phyloP scores from a whole-genome alignment of 139 green algal species.

The Chlamydomonas sp. region DNA sequence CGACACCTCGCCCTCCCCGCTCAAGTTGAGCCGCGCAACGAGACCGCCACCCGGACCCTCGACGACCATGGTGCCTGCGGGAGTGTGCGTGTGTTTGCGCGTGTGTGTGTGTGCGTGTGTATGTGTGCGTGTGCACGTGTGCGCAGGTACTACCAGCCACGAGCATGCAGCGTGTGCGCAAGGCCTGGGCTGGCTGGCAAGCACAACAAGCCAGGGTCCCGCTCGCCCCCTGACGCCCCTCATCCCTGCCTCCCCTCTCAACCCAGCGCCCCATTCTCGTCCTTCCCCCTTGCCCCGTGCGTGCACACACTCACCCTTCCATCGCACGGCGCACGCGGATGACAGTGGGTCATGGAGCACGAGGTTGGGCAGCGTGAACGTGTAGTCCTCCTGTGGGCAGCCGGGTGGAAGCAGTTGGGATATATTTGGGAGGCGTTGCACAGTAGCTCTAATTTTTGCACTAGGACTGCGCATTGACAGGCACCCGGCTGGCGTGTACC shows the following conservation, averaged over 20 bases:
- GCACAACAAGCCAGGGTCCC: too few species aligned
- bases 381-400: constrained; percentile 22
- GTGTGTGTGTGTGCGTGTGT: too few species aligned
- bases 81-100: background rate
- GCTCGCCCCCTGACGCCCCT: too few species aligned
- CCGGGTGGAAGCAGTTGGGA: too few species aligned
- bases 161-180: too few species aligned
- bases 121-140: background rate
- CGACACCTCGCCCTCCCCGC: constrained; percentile 21
- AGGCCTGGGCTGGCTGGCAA: too few species aligned
- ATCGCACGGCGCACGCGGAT: background rate
- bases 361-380: constrained; percentile 17
- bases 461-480: too few species aligned
- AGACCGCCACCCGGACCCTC: constrained; percentile 24
- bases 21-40: constrained; percentile 19
- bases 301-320: constrained; percentile 7
- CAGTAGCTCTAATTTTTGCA: too few species aligned
- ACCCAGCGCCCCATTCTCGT: too few species aligned
- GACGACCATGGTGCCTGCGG: constrained; percentile 31
- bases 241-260: too few species aligned
- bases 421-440: too few species aligned
- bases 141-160: background rate
- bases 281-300: background rate
- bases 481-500: too few species aligned
- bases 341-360: constrained; percentile 16